Evolutionary conservation across 2,329 filamentous ascomycete genomes (phyloP).

Genomic region (Paracoccidioides brasiliensis): DNA sequence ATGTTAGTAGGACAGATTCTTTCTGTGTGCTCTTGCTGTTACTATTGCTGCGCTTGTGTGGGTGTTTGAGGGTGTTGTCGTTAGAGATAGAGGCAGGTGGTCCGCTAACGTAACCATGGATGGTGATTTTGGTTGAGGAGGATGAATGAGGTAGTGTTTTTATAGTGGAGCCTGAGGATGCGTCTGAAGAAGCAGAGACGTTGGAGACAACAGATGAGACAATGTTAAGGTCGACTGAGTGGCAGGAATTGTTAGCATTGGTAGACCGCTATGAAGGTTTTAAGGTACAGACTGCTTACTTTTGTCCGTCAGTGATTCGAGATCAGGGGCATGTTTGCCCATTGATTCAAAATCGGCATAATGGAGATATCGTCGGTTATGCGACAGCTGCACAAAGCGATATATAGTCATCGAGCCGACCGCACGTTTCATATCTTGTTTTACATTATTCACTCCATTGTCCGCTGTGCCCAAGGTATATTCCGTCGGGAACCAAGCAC

Average conservation of each 20-base stretch:
- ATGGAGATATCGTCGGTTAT: conserved; percentile 81
- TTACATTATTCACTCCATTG: conserved; percentile 29
- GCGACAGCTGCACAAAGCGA: conserved; percentile 77
- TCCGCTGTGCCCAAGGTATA: conserved; percentile 37
- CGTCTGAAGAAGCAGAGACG: conserved; percentile 53
- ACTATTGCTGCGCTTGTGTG: conserved; percentile 15
- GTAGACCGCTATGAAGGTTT: not conserved
- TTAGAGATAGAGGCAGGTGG: conserved; percentile 20
- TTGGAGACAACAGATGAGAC: conserved; percentile 93
- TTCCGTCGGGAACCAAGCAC: conserved; percentile 65
- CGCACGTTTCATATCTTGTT: conserved; percentile 28
- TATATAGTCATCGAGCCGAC: conserved; percentile 42
- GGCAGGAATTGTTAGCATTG: conserved; percentile 3
- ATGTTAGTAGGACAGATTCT: conserved; percentile 66
- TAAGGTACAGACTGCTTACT: conserved; percentile 30
- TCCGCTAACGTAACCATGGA: conserved; percentile 54
- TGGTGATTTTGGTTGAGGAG: conserved; percentile 71
- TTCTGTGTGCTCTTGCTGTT: conserved; percentile 27
- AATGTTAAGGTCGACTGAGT: conserved; percentile 60
- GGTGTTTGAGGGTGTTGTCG: conserved; percentile 21
- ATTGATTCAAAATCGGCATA: conserved; percentile 70
- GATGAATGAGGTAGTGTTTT: conserved; percentile 28
- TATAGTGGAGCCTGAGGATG: conserved; percentile 36
- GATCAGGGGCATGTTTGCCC: conserved; percentile 49
- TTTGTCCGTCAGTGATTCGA: conserved; percentile 65